A percentile compares a stretch with the other conserved stretches of the same genome.
phyloP scores from a whole-genome alignment of 1,284 basidiomycete genomes.

The Ganoderma lucidum region DNA sequence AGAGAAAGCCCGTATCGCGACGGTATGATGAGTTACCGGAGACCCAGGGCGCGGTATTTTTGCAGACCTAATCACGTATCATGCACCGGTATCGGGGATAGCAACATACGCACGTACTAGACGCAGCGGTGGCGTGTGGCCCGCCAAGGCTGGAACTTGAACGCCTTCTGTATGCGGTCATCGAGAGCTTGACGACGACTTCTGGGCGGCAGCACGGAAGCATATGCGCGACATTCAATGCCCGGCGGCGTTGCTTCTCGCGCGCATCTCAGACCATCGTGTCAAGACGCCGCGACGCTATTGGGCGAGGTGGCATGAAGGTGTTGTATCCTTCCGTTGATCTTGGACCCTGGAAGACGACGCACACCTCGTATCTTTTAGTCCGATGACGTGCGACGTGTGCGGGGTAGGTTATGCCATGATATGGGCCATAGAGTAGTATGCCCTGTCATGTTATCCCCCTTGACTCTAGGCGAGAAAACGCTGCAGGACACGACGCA shows the following conservation, averaged over 20 bases:
- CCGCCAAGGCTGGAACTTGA: neutral
- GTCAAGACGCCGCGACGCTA: neutral
- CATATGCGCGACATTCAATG: neutral
- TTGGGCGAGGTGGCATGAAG: neutral
- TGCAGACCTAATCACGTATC: neutral
- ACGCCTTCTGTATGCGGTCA: neutral
- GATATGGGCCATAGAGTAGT: neutral
- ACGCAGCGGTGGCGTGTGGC: conserved; percentile 3
- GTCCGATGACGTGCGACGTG: neutral
- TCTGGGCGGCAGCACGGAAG: conserved; percentile 1
- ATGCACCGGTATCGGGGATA: neutral
- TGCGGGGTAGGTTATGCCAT: conserved; percentile 2
- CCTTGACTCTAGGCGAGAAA: neutral
- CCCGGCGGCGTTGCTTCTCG: neutral
- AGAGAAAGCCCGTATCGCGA: neutral
- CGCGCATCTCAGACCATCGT: neutral
- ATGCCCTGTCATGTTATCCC: neutral
- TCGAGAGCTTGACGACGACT: conserved; percentile 1
- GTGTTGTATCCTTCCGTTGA: neutral
- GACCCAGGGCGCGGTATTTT: neutral
- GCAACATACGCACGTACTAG: neutral
- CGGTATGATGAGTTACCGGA: conserved; percentile 1
- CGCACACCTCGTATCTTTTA: neutral
- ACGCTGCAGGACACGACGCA: neutral
- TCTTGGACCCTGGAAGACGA: neutral